Percentiles rank a stretch among this genome's conserved stretches.
Evolutionary conservation across 2,329 filamentous ascomycete species (phyloP).

Genomic region (Colletotrichum siamense): DNA sequence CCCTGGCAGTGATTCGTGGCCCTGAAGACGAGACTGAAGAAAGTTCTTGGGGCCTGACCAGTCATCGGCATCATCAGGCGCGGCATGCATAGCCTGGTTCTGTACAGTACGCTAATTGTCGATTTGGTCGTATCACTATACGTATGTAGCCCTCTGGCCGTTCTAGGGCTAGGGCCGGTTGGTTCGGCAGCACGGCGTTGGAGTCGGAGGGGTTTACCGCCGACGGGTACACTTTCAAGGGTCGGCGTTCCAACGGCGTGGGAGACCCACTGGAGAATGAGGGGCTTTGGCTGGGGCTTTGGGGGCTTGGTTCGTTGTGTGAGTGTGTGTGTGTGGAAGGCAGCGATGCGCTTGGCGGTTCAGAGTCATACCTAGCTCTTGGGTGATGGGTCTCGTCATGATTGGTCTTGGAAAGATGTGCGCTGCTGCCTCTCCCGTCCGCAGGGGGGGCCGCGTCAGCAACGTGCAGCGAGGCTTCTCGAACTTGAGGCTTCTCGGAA

Average conservation of each 20-base stretch:
- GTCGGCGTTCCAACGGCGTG: constrained; percentile 11
- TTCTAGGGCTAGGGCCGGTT: constrained; percentile 6
- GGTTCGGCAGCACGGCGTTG: constrained; percentile 8
- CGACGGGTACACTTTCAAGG: background rate
- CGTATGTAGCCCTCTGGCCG: background rate
- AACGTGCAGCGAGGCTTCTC: constrained; percentile 6
- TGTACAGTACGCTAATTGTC: background rate
- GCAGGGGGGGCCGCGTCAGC: constrained; percentile 13
- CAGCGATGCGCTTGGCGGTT: background rate
- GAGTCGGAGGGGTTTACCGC: background rate
- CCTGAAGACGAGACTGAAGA: background rate
- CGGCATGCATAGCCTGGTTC: constrained; percentile 4
- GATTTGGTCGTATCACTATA: background rate
- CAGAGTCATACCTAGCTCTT: background rate
- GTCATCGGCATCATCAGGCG: background rate
- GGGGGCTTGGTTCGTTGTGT: background rate
- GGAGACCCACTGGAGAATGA: constrained; percentile 1
- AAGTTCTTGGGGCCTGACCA: background rate
- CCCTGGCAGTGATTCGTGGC: constrained; percentile 5
- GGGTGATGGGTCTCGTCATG: background rate
- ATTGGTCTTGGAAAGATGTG: background rate
- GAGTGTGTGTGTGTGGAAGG: background rate
- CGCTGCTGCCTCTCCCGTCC: constrained; percentile 7
- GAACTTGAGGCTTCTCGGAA: background rate
- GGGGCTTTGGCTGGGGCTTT: background rate